Base-by-base conservation (phyloP, 805 yeast species). In the Cyberlindnera nakhonratchasimensis region DNA sequence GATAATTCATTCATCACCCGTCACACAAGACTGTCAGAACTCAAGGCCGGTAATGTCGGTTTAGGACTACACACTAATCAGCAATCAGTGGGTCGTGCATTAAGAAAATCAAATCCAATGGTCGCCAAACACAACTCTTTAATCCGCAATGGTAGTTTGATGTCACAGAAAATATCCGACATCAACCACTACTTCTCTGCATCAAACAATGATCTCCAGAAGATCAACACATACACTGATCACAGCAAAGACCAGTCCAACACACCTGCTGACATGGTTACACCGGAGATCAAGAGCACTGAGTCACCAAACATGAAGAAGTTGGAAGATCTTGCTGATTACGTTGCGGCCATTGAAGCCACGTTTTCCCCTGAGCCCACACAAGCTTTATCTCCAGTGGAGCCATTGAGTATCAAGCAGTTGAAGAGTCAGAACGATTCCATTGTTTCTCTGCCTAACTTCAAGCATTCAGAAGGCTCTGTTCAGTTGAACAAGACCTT, bases 41-140 rank as follows among this genome's bases (percentile, higher is more conserved):
- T 53, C 31, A 48, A 48, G 32, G 40, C 24, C 9, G 46, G 42
- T 1, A 47, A 38, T 16, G 16, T 53, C 33, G 61, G 61, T 4
- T 41, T 54, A 14, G 61, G 60, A 6, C 22, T 57, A 6, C 43
- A 40, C 29, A 19, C 45, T 14, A 14, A 42, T 7, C 19, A 24
- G 4, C 42, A 46, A n/a, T 32, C 43, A 1, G 22, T 34, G 41
- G 43, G 33, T 2, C 12, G 37, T 9, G 12, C 29, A 2, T 33
- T 53, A 22, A 46, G 56, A 38, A 54, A 39, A 38, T 54, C 58
- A 3, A 30, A 46, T 9, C 44, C 46, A 23, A 28, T 55, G 34
- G 9, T 42, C 14, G 39, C 50, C 22, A 52, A 39, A 32, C 57
- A 53, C 43, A 46, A 45, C 29, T 55, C 59, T 0, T 39, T 55